Evolutionary conservation across 2,329 filamentous ascomycete species (phyloP).

Genomic region (Aschersonia sp.): DNA sequence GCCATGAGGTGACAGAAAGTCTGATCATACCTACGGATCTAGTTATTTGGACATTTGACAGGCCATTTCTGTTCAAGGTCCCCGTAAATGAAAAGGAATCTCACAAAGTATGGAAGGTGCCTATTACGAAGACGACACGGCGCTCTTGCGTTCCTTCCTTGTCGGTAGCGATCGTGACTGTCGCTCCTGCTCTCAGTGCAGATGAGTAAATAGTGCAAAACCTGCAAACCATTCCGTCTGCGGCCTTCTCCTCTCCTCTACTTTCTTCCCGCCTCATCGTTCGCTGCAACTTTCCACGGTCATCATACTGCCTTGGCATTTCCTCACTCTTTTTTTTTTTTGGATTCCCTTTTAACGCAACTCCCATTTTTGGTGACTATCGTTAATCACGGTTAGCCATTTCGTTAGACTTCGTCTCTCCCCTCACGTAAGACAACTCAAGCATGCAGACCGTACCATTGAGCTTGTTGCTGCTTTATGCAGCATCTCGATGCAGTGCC

Average conservation of each 20-base stretch:
- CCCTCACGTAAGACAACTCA: slow-evolving; percentile 1
- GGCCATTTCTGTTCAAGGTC: too few relatives aligned
- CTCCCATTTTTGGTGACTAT: slow-evolving; percentile 15
- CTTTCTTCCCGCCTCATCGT: slow-evolving; percentile 6
- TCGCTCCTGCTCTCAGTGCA: slow-evolving; percentile 1
- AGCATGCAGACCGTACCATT: slow-evolving; percentile 11
- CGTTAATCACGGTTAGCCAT: slow-evolving; percentile 15
- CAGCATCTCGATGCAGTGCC: slow-evolving; percentile 3
- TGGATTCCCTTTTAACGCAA: slow-evolving; percentile 11
- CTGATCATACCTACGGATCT: too few relatives aligned
- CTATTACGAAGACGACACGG: too few relatives aligned
- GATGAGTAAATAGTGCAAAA: background rate
- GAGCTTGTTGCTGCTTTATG: slow-evolving; percentile 5
- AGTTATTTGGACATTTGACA: too few relatives aligned
- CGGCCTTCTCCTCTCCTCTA: slow-evolving; percentile 2
- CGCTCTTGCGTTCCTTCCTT: too few relatives aligned
- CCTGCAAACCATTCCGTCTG: background rate
- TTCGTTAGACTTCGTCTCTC: slow-evolving; percentile 7
- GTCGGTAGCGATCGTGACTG: background rate
- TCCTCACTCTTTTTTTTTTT: slow-evolving; percentile 13
- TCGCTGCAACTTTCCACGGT: slow-evolving; percentile 9
- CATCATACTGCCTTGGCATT: slow-evolving; percentile 9
- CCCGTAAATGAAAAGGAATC: too few relatives aligned
- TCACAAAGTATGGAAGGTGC: too few relatives aligned
- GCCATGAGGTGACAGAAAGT: too few relatives aligned